Conservation (phyloP, 108 stramenopile genomes). For the Seminavis robusta region DNA sequence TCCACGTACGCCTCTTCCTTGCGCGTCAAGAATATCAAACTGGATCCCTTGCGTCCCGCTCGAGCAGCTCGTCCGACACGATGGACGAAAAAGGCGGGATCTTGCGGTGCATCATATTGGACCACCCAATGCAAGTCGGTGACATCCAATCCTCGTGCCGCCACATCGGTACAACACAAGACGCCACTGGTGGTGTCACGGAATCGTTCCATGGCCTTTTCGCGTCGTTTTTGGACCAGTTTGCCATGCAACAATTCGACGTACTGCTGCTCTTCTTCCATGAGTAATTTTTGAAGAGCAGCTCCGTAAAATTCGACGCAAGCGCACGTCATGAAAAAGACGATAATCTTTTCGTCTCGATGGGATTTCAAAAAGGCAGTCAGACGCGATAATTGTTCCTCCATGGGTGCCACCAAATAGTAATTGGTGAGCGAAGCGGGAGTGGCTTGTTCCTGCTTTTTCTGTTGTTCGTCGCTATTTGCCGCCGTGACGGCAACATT, state of each 20-base stretch:
- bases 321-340: conserved; percentile 97
- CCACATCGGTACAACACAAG: conserved; percentile 96
- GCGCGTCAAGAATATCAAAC: conserved; percentile 83
- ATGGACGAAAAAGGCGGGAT: conserved; percentile 96
- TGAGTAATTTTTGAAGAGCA: conserved; percentile 50
- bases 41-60: conserved; percentile 85
- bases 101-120: conserved; percentile 95
- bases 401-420: conserved; percentile 74
- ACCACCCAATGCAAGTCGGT: conserved; percentile 95
- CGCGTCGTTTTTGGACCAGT: conserved; percentile 91
- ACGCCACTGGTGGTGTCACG: conserved; percentile 63
- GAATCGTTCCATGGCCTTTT: conserved; percentile 86
- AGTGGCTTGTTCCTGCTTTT: conserved; percentile 24
- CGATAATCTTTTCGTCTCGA: conserved; percentile 83
- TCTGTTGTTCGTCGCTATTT: neutral
- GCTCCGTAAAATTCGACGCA: conserved; percentile 92
- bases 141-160: conserved; percentile 96
- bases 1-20: conserved; percentile 96
- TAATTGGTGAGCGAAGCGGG: conserved; percentile 91
- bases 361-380: conserved; percentile 77
- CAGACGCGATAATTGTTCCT: conserved; percentile 83
- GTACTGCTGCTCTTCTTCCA: conserved; percentile 29
- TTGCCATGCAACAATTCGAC: conserved; percentile 93
- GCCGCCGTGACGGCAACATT: conserved; percentile 71
- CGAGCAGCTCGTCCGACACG: conserved; percentile 96